Conservation (phyloP, 1,284 basidiomycete species). For the Exobasidium rhododendri region DNA sequence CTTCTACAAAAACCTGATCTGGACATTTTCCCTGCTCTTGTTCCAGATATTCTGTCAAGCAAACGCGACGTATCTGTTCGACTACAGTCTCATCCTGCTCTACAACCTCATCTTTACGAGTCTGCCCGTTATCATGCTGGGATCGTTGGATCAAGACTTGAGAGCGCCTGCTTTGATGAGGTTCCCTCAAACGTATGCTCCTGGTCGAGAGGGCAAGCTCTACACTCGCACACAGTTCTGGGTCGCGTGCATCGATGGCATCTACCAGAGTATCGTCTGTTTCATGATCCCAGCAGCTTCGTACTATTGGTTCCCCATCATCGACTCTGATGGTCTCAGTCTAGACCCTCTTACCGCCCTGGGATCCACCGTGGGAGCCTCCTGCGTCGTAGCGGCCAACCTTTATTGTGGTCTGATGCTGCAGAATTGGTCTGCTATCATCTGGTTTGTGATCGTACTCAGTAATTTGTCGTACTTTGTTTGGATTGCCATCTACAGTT, state of each 20-base stretch:
- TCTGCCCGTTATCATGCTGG: constrained; percentile 82
- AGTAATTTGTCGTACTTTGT: constrained; percentile 42
- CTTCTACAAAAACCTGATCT: constrained; percentile 74
- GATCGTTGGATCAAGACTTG: constrained; percentile 95
- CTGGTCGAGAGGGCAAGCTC: constrained; percentile 85
- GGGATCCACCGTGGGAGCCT: constrained; percentile 84
- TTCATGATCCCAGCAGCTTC: constrained; percentile 84
- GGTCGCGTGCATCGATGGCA: constrained; percentile 87
- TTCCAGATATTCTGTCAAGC: constrained; percentile 86
- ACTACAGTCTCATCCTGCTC: constrained; percentile 65
- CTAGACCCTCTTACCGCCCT: constrained; percentile 69
- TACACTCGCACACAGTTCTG: constrained; percentile 91
- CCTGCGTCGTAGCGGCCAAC: constrained; percentile 83
- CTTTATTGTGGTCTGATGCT: constrained; percentile 35
- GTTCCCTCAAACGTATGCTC: constrained; percentile 87
- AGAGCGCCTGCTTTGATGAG: constrained; percentile 84
- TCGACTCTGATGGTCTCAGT: constrained; percentile 50
- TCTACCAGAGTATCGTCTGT: constrained; percentile 85
- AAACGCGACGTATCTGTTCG: constrained; percentile 90
- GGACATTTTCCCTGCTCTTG: constrained; percentile 87
- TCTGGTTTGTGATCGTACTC: constrained; percentile 40
- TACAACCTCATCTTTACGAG: constrained; percentile 93
- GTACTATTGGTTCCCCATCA: constrained; percentile 62
- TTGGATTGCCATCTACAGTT: constrained; percentile 41
- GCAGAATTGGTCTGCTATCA: constrained; percentile 23